phyloP scores from a whole-genome alignment of 192 early-diverging fungal species.

The Linderina pennispora region DNA sequence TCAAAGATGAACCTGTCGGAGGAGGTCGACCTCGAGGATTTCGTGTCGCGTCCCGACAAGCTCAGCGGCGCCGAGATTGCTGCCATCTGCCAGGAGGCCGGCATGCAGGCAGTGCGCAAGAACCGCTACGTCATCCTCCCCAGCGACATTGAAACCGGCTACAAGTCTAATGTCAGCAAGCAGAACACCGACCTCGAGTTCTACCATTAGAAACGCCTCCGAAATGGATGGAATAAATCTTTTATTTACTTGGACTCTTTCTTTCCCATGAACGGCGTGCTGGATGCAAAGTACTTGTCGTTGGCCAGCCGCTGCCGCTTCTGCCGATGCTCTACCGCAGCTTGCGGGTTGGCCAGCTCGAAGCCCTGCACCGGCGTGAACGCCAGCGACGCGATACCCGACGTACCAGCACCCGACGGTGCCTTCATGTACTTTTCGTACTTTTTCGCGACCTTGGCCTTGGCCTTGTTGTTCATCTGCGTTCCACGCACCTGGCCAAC shows the following conservation, averaged over 20 bases:
- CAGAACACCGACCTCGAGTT: constrained; percentile 92
- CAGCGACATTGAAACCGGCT: constrained; percentile 96
- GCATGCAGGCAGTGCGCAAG: constrained; percentile 97
- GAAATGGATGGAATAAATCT: no score
- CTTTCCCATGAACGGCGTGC: constrained; percentile 55
- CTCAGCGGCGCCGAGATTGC: constrained; percentile 96
- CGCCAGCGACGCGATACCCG: constrained; percentile 83
- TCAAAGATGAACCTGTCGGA: constrained; percentile 96
- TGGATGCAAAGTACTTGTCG: constrained; percentile 72
- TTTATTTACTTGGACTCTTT: constrained; percentile 3
- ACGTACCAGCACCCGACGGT: constrained; percentile 44
- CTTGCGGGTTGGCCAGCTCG: constrained; percentile 83
- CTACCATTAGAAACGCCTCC: constrained; percentile 69
- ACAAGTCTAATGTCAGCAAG: constrained; percentile 95
- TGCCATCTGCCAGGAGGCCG: constrained; percentile 96
- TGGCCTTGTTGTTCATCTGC: constrained; percentile 63
- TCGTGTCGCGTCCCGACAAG: constrained; percentile 94
- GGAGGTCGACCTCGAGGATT: constrained; percentile 98
- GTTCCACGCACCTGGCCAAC: constrained; percentile 71
- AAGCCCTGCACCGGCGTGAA: constrained; percentile 96
- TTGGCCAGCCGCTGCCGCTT: constrained; percentile 58
- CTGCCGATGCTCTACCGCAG: constrained; percentile 19
- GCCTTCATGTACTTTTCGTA: constrained; percentile 49
- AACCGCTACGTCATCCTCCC: constrained; percentile 93
- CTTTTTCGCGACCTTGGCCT: constrained; percentile 57